Evolutionary conservation across 192 early-diverging fungal species (phyloP), one percentile per base, ranked within the genome.

Genomic region (Entomortierella chlamydospora): DNA sequence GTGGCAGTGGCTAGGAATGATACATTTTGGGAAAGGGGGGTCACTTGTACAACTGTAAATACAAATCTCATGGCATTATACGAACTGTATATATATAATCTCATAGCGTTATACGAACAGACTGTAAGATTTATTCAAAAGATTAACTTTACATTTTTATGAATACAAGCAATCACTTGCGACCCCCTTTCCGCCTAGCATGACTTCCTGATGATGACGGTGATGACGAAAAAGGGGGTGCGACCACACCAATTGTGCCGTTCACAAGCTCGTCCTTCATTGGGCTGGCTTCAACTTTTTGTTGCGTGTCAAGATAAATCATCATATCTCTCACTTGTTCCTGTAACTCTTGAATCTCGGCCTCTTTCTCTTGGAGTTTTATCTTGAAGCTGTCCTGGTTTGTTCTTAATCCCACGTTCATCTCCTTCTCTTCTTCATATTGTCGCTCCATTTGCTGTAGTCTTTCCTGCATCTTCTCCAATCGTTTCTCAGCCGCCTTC

Each of bases 301-400:
- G 81, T 62, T 92, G 90, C 18, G 93, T 91, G 23, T 95, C 89
- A 33, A 99, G 74, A 71, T 91, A 97, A 61, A 94, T 91, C 90
- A 95, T 93, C 72, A 99, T 78, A 71, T 99, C 96, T n/a, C 90
- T 81, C 7, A 98, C 88, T 85, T 98, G 94, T 47, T 97, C 96
- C 65, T 87, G 85, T 64, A 96, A 67, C 26, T 96, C 95, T 22
- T 68, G 72, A 22, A 94, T 85, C 49, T 84, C 84, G 0, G 77
- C 65, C 29, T 91, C 89, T 56, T 93, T 90, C 17, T 78, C 81
- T 23, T 83, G 79, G 4, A 95, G 68, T 39, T 86, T 72, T 30
- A 25, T 50, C 62, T 91, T 85, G 28, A 93, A 82, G 11, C 69
- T 71, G 1, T 84, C 81, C 68, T 95, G 93, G 65, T 96, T 95